A percentile compares a stretch with the other conserved stretches of the same genome.
Evolutionary conservation across 148 eudicot genomes (phyloP).

Genomic region (Silene latifolia): DNA sequence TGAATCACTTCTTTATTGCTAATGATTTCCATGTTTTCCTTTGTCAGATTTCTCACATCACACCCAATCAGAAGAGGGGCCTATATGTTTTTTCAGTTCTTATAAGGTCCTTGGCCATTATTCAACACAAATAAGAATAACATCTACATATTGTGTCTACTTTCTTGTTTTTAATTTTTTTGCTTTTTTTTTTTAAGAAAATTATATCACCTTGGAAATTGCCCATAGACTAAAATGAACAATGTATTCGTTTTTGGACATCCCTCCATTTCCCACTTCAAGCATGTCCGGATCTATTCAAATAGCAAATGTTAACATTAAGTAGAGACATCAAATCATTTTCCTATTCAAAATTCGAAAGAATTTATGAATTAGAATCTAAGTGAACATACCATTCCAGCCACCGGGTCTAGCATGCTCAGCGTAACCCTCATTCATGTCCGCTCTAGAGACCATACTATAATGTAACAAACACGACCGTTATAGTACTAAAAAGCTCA

Average conservation of each 20-base stretch:
- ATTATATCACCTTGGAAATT: constrained; percentile 50
- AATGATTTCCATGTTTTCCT: constrained; percentile 55
- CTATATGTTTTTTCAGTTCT: constrained; percentile 20
- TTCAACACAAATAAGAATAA: too few relatives aligned
- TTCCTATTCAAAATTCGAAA: not conserved
- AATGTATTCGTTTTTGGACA: constrained; percentile 65
- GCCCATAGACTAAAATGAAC: constrained; percentile 93
- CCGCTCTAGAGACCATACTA: constrained; percentile 81
- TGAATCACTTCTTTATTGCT: constrained; percentile 61
- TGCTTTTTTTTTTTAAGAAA: too few relatives aligned
- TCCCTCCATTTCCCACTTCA: constrained; percentile 96
- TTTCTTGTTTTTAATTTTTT: too few relatives aligned
- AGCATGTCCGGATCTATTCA: constrained; percentile 91
- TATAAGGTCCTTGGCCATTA: too few relatives aligned
- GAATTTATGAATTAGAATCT: too few relatives aligned
- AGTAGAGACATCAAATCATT: not conserved
- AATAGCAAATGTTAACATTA: not conserved
- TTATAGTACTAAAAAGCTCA: not conserved
- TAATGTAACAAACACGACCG: constrained; percentile 17
- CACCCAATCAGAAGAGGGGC: constrained; percentile 84
- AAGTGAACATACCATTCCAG: constrained; percentile 87
- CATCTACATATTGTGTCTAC: too few relatives aligned
- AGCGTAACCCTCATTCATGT: constrained; percentile 67
- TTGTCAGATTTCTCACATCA: too few relatives aligned
- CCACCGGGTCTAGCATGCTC: constrained; percentile 88